Percentiles rank a stretch among this genome's conserved stretches.
Conservation (phyloP, 176 grass and related monocot species). For the Carex cristatella region DNA sequence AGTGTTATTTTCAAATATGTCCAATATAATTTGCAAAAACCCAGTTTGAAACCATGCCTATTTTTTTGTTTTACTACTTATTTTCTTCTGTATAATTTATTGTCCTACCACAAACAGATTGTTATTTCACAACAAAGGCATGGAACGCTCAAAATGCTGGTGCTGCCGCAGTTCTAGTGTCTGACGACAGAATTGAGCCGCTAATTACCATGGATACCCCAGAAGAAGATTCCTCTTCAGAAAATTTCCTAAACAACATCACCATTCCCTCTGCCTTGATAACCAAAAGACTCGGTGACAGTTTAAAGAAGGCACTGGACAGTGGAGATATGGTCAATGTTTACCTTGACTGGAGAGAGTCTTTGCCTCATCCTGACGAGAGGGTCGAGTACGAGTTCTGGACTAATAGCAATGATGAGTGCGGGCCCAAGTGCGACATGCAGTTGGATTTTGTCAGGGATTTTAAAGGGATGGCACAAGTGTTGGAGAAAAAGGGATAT, state of each 20-base stretch:
- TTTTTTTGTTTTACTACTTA: neutral
- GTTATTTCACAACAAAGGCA: slow-evolving; percentile 82
- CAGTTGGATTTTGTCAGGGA: slow-evolving; percentile 77
- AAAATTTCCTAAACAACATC: slow-evolving; percentile 54
- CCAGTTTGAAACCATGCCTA: neutral
- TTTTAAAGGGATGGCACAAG: slow-evolving; percentile 78
- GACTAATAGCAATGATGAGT: slow-evolving; percentile 96
- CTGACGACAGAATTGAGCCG: slow-evolving; percentile 52
- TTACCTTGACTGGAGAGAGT: slow-evolving; percentile 85
- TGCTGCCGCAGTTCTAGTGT: slow-evolving; percentile 70
- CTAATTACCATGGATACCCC: slow-evolving; percentile 93
- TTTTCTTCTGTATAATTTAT: neutral
- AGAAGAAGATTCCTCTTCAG: slow-evolving; percentile 46
- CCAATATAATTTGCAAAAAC: neutral
- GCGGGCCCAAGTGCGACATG: slow-evolving; percentile 81
- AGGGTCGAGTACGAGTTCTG: slow-evolving; percentile 91
- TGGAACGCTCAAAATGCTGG: slow-evolving; percentile 85
- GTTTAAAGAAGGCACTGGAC: slow-evolving; percentile 55
- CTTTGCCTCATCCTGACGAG: slow-evolving; percentile 79
- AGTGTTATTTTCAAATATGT: neutral
- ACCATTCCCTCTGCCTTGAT: slow-evolving; percentile 84
- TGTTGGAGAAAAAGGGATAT: slow-evolving; percentile 77
- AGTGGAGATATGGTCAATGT: slow-evolving; percentile 65
- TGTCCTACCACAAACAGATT: slow-evolving; percentile 39
- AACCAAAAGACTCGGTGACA: slow-evolving; percentile 53